Percentiles rank a stretch among this genome's conserved stretches.
These are phyloP conservation scores for Monosporascus sp. DNA, from an alignment of 2,329 filamentous ascomycete species.

Conservation along the genomic window DNA sequence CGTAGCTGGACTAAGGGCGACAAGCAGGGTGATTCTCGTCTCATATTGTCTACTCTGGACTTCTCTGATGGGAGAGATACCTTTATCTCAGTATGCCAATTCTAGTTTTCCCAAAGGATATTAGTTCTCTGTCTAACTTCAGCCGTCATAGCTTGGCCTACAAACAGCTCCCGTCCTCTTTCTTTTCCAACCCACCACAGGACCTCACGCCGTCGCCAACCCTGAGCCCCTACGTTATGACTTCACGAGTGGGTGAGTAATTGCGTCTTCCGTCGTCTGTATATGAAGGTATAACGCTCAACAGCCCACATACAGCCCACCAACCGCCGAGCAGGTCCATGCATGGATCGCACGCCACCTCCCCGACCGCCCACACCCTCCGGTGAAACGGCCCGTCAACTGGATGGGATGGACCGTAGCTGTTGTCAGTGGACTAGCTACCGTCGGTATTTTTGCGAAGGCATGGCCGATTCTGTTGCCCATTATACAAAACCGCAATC, in stretches of 20 bases:
- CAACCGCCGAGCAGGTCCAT: conserved; percentile 72
- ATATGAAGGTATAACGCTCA: conserved; percentile 10
- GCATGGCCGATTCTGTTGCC: conserved; percentile 76
- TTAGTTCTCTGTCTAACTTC: conserved; percentile 5
- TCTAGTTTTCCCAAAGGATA: conserved; percentile 6
- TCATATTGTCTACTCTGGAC: conserved; percentile 82
- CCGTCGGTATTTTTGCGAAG: conserved; percentile 62
- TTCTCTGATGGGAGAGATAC: conserved; percentile 78
- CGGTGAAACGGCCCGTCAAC: conserved; percentile 81
- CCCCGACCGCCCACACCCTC: conserved; percentile 70
- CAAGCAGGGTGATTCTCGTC: conserved; percentile 63
- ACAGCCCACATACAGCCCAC: conserved; percentile 50
- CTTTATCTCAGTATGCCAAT: conserved; percentile 71
- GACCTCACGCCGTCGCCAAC: conserved; percentile 68
- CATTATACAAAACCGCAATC: conserved; percentile 79
- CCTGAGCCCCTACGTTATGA: conserved; percentile 73
- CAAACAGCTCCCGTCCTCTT: conserved; percentile 91
- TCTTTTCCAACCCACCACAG: conserved; percentile 78
- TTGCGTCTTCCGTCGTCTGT: neutral
- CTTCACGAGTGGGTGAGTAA: conserved; percentile 69
- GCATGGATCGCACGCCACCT: conserved; percentile 75
- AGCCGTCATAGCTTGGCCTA: conserved; percentile 64
- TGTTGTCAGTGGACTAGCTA: conserved; percentile 64
- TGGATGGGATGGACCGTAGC: conserved; percentile 68
- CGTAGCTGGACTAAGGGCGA: conserved; percentile 86